phyloP scores from a whole-genome alignment of 108 stramenopile genomes.

The Nitzschia sp. region DNA sequence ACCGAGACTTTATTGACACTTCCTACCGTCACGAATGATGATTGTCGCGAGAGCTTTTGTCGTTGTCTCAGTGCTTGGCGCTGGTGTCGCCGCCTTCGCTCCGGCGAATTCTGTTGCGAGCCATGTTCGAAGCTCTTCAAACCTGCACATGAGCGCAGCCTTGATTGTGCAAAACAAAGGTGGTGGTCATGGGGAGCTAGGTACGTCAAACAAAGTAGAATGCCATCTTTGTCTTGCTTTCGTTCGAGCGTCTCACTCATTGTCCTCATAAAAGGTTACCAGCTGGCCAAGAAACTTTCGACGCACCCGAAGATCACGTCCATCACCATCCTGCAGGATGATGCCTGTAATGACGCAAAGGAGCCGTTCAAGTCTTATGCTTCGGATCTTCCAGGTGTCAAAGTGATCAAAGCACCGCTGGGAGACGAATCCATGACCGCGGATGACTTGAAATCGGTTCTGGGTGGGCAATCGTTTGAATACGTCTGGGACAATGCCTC shows the following conservation, averaged over 20 bases:
- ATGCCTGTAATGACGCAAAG: conserved; percentile 66
- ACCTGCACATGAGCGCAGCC: conserved; percentile 40
- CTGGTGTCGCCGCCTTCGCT: background rate
- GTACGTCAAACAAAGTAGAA: conserved; percentile 33
- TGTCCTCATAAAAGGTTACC: conserved; percentile 44
- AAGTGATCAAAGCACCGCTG: conserved; percentile 72
- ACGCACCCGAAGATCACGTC: conserved; percentile 68
- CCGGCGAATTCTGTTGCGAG: background rate
- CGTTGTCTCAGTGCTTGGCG: background rate
- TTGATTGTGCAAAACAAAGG: conserved; percentile 90
- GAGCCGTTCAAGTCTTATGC: conserved; percentile 81
- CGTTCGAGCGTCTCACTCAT: conserved; percentile 2
- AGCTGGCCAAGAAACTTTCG: conserved; percentile 69
- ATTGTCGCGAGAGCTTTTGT: background rate
- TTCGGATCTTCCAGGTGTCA: conserved; percentile 71
- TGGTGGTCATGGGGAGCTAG: conserved; percentile 85
- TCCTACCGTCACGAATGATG: no score
- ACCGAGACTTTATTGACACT: no score
- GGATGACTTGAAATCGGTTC: conserved; percentile 44
- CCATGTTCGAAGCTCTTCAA: background rate
- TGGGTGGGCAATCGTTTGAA: conserved; percentile 60
- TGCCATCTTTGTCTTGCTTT: conserved; percentile 8
- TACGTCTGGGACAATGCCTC: conserved; percentile 88
- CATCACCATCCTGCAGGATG: conserved; percentile 85
- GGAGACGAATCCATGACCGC: conserved; percentile 73